Evolutionary conservation across 2,329 filamentous ascomycete genomes (phyloP), one percentile per base, ranked within the genome.

Genomic region (Scedosporium apiospermum): DNA sequence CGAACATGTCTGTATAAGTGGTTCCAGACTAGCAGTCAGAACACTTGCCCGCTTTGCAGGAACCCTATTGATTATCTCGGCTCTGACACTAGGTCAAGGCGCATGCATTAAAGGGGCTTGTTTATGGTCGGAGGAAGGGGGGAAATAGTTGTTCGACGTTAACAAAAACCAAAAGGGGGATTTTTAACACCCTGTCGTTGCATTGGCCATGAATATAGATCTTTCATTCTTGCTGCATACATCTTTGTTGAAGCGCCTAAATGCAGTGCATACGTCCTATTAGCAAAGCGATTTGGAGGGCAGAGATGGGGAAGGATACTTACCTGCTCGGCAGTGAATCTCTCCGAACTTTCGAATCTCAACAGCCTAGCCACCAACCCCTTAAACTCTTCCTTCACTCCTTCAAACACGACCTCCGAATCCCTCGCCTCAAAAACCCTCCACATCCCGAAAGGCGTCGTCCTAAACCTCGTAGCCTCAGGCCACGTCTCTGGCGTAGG

Each of bases 21-120:
- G 95, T 98, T 99, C 80, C 90, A 91, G 80, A 93, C 83, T 69
- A 96, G 92, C 72, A 96, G 91, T 74, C 88, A 91, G 70, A 95
- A 90, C 70, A 93, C 89, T 58, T 99, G 95, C 75, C 95, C 95
- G 58, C 78, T 99, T 66, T 99, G 95, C 76, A 83, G 95, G 69
- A 96, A 96, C 72, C 88, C 89, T 23, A 97, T 97, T 73, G 83
- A 85, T 62, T 86, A 86, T 58, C 63, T 77, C 18, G 77, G 77
- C 0, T 70, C 76, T 6, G 76, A 78, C 63, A 76, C 74, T 55
- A 66, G 67, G 64, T 58, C 61, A 41, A 27, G 46, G 30, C 44
- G 49, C 21, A 42, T 30, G n/a, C 23, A 18, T 55, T 18, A 49
- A 49, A 21, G 18, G 44, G n/a, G 9, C 16, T 21, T 30, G 16